Conservation (phyloP, 805 yeast species). For the Wickerhamiella sergipiensis region DNA sequence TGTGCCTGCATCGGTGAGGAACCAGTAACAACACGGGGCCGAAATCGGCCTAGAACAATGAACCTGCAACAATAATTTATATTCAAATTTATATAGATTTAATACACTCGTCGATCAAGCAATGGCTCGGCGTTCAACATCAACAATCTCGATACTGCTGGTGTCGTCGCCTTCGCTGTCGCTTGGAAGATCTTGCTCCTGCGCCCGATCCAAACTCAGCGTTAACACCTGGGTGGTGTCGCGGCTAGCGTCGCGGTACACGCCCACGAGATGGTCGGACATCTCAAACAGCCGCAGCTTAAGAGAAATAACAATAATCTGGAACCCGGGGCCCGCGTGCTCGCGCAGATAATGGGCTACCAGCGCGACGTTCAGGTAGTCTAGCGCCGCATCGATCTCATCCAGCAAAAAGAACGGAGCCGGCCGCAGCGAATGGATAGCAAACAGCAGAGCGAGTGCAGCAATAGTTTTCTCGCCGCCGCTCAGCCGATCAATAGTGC, state of each 20-base stretch:
- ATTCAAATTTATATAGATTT: too few relatives aligned
- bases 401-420: slow-evolving; percentile 93
- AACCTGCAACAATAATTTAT: background rate
- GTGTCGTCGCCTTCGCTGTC: too few relatives aligned
- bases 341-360: slow-evolving; percentile 75
- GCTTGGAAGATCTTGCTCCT: background rate
- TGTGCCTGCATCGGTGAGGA: background rate
- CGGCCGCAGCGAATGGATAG: slow-evolving; percentile 81
- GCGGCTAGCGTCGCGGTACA: slow-evolving; percentile 54
- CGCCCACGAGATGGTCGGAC: slow-evolving; percentile 86
- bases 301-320: slow-evolving; percentile 84
- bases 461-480: slow-evolving; percentile 98
- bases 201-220: background rate
- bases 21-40: too few relatives aligned
- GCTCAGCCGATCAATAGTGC: slow-evolving; percentile 82
- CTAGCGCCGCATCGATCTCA: slow-evolving; percentile 97
- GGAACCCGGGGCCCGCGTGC: slow-evolving; percentile 58
- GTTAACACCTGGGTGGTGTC: slow-evolving; percentile 11
- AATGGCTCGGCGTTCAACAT: too few relatives aligned
- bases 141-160: too few relatives aligned
- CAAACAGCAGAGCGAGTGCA: slow-evolving; percentile 81
- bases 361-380: slow-evolving; percentile 70
- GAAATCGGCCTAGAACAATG: too few relatives aligned
- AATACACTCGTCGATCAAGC: too few relatives aligned
- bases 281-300: slow-evolving; percentile 77